Conservation (phyloP, 2,329 filamentous ascomycete species). For the Colletotrichum sp. region DNA sequence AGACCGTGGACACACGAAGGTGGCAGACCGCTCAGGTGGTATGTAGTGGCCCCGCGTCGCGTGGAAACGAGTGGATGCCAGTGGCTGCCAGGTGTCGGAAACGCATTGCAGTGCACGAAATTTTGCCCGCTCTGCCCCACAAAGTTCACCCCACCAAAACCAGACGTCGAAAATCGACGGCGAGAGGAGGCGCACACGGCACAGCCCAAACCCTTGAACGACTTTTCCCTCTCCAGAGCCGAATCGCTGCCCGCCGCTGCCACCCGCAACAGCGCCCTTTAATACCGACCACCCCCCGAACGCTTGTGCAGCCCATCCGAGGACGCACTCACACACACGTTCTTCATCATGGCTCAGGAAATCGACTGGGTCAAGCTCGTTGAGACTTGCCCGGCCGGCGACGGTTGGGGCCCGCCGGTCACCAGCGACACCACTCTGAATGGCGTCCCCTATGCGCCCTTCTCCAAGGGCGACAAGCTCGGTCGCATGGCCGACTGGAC, state of each 20-base stretch:
- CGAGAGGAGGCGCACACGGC: conserved; percentile 15
- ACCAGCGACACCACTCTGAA: conserved; percentile 88
- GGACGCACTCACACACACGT: not conserved
- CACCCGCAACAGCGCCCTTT: conserved; percentile 1
- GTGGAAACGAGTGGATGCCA: conserved; percentile 7
- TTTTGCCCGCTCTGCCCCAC: conserved; percentile 26
- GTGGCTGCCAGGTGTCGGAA: conserved; percentile 2
- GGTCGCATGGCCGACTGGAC: conserved; percentile 99
- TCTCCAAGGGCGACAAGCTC: conserved; percentile 98
- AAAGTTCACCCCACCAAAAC: conserved; percentile 26
- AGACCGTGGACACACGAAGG: not conserved
- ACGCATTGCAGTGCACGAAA: not conserved
- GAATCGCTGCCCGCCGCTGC: conserved; percentile 13
- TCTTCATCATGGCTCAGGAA: conserved; percentile 54
- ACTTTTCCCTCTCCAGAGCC: conserved; percentile 20
- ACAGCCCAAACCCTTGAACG: conserved; percentile 20
- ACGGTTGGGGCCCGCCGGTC: conserved; percentile 86
- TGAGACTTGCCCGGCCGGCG: conserved; percentile 73
- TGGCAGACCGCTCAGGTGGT: not conserved
- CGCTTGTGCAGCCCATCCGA: not conserved
- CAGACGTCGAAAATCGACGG: conserved; percentile 23
- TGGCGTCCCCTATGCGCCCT: conserved; percentile 96
- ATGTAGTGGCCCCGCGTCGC: conserved; percentile 1
- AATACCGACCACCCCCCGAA: not conserved
- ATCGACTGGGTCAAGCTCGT: conserved; percentile 69